Percentiles rank a stretch among this genome's conserved stretches.
These are phyloP conservation scores for Cutaneotrichosporon cutaneum DNA, from an alignment of 1,284 basidiomycete genomes.

Conservation along the genomic window DNA sequence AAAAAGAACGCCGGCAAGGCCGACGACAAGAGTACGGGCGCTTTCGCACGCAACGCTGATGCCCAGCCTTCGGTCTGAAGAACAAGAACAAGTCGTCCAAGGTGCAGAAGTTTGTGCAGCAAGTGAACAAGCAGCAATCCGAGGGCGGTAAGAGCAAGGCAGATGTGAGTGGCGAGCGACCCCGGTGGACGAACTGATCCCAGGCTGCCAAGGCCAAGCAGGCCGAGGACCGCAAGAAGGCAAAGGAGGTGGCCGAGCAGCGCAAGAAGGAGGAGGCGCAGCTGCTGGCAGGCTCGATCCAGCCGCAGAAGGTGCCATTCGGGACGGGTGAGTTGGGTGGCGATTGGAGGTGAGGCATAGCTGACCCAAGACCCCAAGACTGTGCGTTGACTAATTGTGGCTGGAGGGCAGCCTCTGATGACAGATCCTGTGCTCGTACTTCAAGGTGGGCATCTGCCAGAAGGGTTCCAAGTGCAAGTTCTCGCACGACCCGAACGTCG, in stretches of 20 bases:
- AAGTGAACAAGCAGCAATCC: conserved; percentile 69
- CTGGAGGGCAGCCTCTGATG: background rate
- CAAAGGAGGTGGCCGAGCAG: conserved; percentile 74
- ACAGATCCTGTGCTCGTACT: conserved; percentile 75
- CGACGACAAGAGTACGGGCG: conserved; percentile 42
- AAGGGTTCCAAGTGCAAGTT: conserved; percentile 93
- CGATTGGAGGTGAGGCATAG: background rate
- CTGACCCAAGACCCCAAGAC: conserved; percentile 73
- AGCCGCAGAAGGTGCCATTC: conserved; percentile 79
- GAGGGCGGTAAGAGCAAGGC: conserved; percentile 74
- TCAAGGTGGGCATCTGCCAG: conserved; percentile 82
- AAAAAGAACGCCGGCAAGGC: conserved; percentile 32
- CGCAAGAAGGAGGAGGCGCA: conserved; percentile 82
- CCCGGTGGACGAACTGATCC: background rate
- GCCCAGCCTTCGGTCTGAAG: conserved; percentile 76
- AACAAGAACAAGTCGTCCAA: conserved; percentile 96
- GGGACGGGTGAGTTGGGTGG: conserved; percentile 64
- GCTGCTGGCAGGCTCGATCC: conserved; percentile 64
- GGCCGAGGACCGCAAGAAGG: conserved; percentile 71
- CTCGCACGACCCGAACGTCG: conserved; percentile 86
- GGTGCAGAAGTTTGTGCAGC: conserved; percentile 79
- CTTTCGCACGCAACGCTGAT: background rate
- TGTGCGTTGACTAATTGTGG: conserved; percentile 21
- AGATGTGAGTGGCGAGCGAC: conserved; percentile 42
- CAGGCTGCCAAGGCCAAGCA: conserved; percentile 78